A percentile compares a stretch with the other conserved stretches of the same genome.
Conservation (phyloP, 305 asterid genomes). For the Stenogyne calaminthoides region DNA sequence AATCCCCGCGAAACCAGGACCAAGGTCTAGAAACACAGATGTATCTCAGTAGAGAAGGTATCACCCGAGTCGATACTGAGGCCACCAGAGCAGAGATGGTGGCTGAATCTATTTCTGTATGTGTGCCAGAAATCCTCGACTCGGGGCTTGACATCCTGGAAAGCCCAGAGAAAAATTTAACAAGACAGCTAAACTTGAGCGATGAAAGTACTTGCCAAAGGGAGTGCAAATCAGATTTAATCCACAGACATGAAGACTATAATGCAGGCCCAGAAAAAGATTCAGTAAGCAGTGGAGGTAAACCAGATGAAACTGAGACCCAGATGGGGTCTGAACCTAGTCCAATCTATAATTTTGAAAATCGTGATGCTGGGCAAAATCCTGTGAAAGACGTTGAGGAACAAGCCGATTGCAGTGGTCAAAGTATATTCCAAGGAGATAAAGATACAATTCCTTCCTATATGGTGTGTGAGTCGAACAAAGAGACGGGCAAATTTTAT, state of each 20-base stretch:
- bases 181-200: not conserved
- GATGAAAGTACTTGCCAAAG: not conserved
- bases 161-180: no score
- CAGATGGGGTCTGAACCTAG: not conserved
- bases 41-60: no score
- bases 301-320: constrained; percentile 15
- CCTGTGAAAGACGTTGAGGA: constrained; percentile 37
- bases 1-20: not conserved
- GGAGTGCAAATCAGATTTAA: not conserved
- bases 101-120: no score
- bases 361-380: constrained; percentile 9
- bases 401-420: constrained; percentile 33
- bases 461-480: constrained; percentile 19
- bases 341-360: not conserved
- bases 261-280: constrained; percentile 29
- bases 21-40: not conserved
- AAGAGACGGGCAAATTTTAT: not conserved
- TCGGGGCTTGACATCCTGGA: no score
- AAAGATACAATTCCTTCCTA: not conserved
- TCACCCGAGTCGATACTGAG: no score
- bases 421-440: constrained; percentile 21
- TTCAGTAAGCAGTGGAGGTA: constrained; percentile 34
- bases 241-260: constrained; percentile 6
- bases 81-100: no score
- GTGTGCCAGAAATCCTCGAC: no score